phyloP scores from a whole-genome alignment of 2,329 filamentous ascomycete genomes.

The Dactylellina sp. region DNA sequence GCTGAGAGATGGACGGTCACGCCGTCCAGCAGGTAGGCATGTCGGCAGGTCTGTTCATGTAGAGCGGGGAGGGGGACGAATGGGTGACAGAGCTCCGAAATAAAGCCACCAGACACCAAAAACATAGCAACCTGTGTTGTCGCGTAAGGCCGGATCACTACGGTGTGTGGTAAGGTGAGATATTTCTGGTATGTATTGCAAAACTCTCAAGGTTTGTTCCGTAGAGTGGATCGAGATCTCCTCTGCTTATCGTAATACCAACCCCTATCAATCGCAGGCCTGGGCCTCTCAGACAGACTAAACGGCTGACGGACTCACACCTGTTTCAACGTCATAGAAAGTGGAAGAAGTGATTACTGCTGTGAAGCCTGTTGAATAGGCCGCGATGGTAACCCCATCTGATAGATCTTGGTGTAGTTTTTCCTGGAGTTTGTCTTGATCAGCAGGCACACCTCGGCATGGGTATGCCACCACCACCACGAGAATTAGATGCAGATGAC shows the following conservation, averaged over 20 bases:
- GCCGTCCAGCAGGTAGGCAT: constrained; percentile 23
- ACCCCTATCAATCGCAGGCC: neutral
- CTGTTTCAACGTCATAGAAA: constrained; percentile 49
- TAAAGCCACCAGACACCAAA: constrained; percentile 52
- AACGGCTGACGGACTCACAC: constrained; percentile 54
- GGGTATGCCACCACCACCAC: constrained; percentile 54
- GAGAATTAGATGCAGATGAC: constrained; percentile 50
- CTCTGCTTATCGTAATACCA: constrained; percentile 46
- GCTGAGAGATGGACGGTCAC: constrained; percentile 52
- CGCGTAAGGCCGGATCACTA: constrained; percentile 43
- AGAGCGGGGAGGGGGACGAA: constrained; percentile 24
- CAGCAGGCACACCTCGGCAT: constrained; percentile 54
- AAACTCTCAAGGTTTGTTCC: constrained; percentile 18
- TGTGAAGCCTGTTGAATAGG: constrained; percentile 35
- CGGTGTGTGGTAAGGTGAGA: constrained; percentile 36
- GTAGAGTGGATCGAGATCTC: constrained; percentile 43
- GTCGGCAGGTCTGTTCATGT: neutral
- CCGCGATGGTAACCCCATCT: constrained; percentile 55
- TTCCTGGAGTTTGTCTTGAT: constrained; percentile 52
- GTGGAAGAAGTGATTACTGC: constrained; percentile 22
- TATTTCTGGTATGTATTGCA: constrained; percentile 33
- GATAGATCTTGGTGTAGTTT: constrained; percentile 36
- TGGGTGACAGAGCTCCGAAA: constrained; percentile 38
- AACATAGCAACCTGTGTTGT: constrained; percentile 36
- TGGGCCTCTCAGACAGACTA: constrained; percentile 7